Base-by-base conservation (phyloP, 371 early-diverging fungal species). In the Mucor irregularis region DNA sequence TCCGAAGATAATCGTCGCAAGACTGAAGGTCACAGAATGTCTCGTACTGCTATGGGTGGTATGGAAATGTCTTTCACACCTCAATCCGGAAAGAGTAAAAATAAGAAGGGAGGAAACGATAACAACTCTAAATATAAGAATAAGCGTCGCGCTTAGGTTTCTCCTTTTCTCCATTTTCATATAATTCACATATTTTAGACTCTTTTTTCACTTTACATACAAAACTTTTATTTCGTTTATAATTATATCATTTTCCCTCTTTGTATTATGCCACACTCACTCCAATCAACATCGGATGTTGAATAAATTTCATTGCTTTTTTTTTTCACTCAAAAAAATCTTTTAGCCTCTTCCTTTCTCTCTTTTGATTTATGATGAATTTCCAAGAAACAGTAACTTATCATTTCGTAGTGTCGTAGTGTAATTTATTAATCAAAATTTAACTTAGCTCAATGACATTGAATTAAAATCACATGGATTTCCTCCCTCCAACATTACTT, bases 41-140 rank as follows among this genome's bases (percentile, higher is more conserved):
- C 85, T 35, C 81, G 85, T 26, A 81, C 85, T 49, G 77, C 82
- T 34, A 64, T 76, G 54, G 85, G 85, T 59, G 85, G 83, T 30
- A 82, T 83, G 82, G 85, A 85, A 53, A 85, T 85, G 85, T 73
- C 83, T 1, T 85, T 85, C 63, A 73, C 69, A 64, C 66, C 76
- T 30, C 42, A 52, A 31, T 52, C 53, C 9, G 31, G 40, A 17
- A 52, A 52, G 16, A 42, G 42, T 24, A 42, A 42, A 42, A 42
- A 42, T 11, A 52, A 17, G 9, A 52, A 42, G n/a, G 50, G 35
- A 8, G 38, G 50, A 10, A 38, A 38, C 21, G 52, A 51, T 31
- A 39, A 52, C 8, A 49, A 49, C 29, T 11, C 21, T 21, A 52
- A 52, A 16, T n/a, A 52, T 31, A 52, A 52, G 39, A 52, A 52